phyloP scores from a whole-genome alignment of 2,329 filamentous ascomycete genomes.

The Trichocomaceae sp. region DNA sequence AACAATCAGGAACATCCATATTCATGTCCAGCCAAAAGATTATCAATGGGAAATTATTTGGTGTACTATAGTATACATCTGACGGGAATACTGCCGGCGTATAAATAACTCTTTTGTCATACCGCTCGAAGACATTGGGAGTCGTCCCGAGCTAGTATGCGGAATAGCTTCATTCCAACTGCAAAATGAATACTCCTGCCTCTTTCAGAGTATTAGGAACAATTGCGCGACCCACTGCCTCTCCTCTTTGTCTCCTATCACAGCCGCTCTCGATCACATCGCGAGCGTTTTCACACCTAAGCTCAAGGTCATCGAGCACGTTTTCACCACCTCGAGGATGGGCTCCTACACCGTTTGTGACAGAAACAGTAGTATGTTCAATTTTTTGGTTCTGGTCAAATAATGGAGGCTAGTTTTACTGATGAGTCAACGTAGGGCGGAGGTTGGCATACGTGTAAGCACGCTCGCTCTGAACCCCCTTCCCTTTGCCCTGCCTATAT shows the following conservation, averaged over 20 bases:
- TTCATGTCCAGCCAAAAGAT: too few relatives aligned
- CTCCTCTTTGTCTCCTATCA: neutral
- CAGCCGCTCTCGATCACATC: neutral
- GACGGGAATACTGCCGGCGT: neutral
- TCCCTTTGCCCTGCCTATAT: slow-evolving; percentile 1
- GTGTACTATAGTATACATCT: neutral
- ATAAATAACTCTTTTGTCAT: neutral
- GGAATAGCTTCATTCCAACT: neutral
- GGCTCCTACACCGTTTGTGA: slow-evolving; percentile 50
- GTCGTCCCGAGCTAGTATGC: too few relatives aligned
- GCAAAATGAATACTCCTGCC: neutral
- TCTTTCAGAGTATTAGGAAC: slow-evolving; percentile 1
- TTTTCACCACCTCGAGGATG: slow-evolving; percentile 34
- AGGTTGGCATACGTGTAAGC: slow-evolving; percentile 71
- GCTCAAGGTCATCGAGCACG: neutral
- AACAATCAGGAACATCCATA: too few relatives aligned
- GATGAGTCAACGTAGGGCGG: slow-evolving; percentile 51
- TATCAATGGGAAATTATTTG: neutral
- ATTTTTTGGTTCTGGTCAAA: neutral
- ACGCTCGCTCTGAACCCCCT: slow-evolving; percentile 6
- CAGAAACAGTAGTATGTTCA: slow-evolving; percentile 50
- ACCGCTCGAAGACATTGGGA: neutral
- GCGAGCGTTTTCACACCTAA: slow-evolving; percentile 6
- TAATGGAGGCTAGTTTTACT: neutral
- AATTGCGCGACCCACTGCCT: neutral